Percentiles rank a stretch among this genome's conserved stretches.
These are phyloP conservation scores for Exophiala bonariae DNA, from an alignment of 2,329 filamentous ascomycete species.

Conservation along the genomic window DNA sequence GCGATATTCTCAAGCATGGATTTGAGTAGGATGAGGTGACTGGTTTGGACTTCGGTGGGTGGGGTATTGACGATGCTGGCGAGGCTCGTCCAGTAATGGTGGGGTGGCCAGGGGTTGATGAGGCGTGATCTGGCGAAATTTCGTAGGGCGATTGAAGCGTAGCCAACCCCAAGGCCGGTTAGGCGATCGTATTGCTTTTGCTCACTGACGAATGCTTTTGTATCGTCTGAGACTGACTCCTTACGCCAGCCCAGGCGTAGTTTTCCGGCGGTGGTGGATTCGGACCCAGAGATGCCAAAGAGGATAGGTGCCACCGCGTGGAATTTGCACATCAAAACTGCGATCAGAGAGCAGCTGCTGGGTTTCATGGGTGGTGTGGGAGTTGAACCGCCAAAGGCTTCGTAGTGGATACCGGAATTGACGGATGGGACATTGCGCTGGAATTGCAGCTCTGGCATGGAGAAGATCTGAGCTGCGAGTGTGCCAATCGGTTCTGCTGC, in stretches of 20 bases:
- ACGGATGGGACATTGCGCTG: constrained; percentile 6
- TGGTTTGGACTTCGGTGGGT: constrained; percentile 65
- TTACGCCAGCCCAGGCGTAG: constrained; percentile 72
- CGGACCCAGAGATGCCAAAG: constrained; percentile 77
- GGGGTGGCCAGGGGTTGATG: constrained; percentile 73
- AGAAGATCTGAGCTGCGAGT: constrained; percentile 72
- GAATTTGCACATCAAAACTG: constrained; percentile 86
- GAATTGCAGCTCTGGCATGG: constrained; percentile 58
- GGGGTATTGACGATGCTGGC: constrained; percentile 77
- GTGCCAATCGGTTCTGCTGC: constrained; percentile 79
- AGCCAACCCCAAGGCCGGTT: constrained; percentile 81
- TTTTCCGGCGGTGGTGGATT: constrained; percentile 69
- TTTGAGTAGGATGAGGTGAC: constrained; percentile 69
- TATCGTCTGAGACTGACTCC: constrained; percentile 45
- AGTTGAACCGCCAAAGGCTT: not conserved
- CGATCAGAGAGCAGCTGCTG: constrained; percentile 68
- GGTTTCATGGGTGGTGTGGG: constrained; percentile 43
- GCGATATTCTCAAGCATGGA: constrained; percentile 68
- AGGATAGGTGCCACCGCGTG: constrained; percentile 78
- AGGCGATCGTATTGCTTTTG: constrained; percentile 79
- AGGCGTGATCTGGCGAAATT: constrained; percentile 71
- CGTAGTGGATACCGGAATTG: not conserved
- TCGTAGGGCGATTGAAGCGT: constrained; percentile 76
- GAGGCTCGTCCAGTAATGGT: constrained; percentile 79
- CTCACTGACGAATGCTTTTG: constrained; percentile 60